These are phyloP conservation scores for Penicillium odoratum DNA, from an alignment of 495 filamentous ascomycete genomes.

Conservation along the genomic window DNA sequence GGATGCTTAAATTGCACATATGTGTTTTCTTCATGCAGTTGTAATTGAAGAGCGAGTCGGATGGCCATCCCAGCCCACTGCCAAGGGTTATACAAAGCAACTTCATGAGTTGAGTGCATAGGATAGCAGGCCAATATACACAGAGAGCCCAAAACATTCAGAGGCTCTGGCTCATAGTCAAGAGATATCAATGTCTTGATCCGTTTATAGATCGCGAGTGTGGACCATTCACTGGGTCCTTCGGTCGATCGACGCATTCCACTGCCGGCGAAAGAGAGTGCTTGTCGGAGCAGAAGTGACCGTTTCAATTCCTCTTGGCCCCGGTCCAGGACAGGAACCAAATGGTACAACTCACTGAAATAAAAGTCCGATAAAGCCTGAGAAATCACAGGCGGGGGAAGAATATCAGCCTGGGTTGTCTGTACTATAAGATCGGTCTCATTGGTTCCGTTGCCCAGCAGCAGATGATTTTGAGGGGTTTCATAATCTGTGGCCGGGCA, in stretches of 20 bases:
- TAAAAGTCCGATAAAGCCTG: not conserved
- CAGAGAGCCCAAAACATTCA: not conserved
- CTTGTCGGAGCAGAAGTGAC: constrained; percentile 18
- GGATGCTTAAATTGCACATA: constrained; percentile 6
- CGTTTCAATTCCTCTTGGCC: constrained; percentile 2
- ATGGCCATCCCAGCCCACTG: constrained; percentile 22
- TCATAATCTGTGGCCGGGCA: not conserved
- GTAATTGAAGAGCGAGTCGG: constrained; percentile 18
- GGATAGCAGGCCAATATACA: not conserved
- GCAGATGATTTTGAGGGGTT: not conserved
- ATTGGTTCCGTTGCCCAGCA: not conserved
- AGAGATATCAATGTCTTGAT: constrained; percentile 19
- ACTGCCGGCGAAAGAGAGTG: constrained; percentile 20
- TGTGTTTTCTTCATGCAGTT: constrained; percentile 16
- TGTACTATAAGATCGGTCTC: not conserved
- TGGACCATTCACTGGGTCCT: constrained; percentile 8
- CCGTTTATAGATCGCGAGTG: constrained; percentile 15
- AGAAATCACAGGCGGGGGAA: not conserved
- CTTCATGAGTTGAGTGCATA: constrained; percentile 17
- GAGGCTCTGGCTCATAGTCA: constrained; percentile 10
- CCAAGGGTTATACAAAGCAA: constrained; percentile 20
- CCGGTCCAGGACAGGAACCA: constrained; percentile 15
- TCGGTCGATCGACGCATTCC: constrained; percentile 13
- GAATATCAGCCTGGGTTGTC: not conserved
- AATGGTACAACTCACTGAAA: constrained; percentile 1